A percentile compares a stretch with the other conserved stretches of the same genome.
Conservation (phyloP, 306 rosid species). For the Pterocarpus santalinus region DNA sequence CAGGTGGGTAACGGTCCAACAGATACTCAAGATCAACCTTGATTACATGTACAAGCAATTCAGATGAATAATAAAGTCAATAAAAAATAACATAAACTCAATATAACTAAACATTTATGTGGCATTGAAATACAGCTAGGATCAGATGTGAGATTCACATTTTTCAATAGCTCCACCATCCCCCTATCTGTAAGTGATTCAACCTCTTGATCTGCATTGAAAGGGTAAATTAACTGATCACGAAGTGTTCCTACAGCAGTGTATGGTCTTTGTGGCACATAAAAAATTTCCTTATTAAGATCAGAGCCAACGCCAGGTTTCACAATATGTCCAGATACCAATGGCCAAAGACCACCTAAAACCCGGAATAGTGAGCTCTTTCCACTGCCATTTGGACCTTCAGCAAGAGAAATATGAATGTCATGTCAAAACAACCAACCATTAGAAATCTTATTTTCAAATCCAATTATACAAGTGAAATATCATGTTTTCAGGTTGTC, state of each 20-base stretch:
- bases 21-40: constrained; percentile 94
- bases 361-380: constrained; percentile 94
- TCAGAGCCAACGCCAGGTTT: constrained; percentile 92
- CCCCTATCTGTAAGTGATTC: constrained; percentile 73
- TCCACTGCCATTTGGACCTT: constrained; percentile 98
- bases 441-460: constrained; percentile 4
- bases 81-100: constrained; percentile 30
- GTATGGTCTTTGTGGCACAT: constrained; percentile 94
- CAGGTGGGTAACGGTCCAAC: constrained; percentile 80
- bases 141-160: constrained; percentile 50
- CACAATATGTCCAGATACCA: constrained; percentile 84
- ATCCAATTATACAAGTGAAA: constrained; percentile 9
- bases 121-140: constrained; percentile 18
- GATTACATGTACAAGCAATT: constrained; percentile 29
- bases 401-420: constrained; percentile 40
- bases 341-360: constrained; percentile 96
- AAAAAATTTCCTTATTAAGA: constrained; percentile 92
- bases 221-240: constrained; percentile 91
- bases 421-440: constrained; percentile 36
- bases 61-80: constrained; percentile 33
- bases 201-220: constrained; percentile 74
- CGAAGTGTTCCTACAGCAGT: constrained; percentile 94
- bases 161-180: constrained; percentile 82
- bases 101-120: background rate
- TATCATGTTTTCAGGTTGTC: constrained; percentile 4